These are phyloP conservation scores for Plectosphaerella cucumerina DNA, from an alignment of 2,329 filamentous ascomycete genomes.

Conservation along the genomic window DNA sequence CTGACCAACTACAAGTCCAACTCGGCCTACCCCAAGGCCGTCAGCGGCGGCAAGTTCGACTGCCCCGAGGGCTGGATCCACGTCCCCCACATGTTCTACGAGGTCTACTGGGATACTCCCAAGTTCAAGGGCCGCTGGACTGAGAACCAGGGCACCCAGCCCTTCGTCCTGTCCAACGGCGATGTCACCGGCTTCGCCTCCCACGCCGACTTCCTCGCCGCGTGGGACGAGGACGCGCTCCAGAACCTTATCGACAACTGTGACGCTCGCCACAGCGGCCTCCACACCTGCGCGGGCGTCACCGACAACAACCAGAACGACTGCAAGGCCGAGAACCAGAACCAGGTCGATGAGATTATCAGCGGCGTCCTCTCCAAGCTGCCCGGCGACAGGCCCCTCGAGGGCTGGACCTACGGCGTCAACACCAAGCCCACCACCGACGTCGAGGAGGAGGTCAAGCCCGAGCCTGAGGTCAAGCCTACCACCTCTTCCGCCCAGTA, in stretches of 20 bases:
- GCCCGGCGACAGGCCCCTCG: slow-evolving; percentile 52
- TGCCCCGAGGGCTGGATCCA: slow-evolving; percentile 53
- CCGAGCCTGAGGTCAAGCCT: slow-evolving; percentile 3
- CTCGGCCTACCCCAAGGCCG: slow-evolving; percentile 56
- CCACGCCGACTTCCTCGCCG: slow-evolving; percentile 71
- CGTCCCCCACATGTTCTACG: slow-evolving; percentile 53
- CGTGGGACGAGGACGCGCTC: slow-evolving; percentile 63
- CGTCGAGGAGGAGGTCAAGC: background rate
- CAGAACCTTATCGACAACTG: slow-evolving; percentile 66
- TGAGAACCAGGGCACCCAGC: slow-evolving; percentile 49
- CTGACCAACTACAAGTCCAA: slow-evolving; percentile 59
- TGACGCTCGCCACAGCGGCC: slow-evolving; percentile 52
- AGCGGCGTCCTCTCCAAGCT: slow-evolving; percentile 40
- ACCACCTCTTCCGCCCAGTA: slow-evolving; percentile 3
- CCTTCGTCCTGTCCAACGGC: slow-evolving; percentile 66
- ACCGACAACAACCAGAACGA: slow-evolving; percentile 37
- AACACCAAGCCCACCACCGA: background rate
- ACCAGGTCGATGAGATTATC: slow-evolving; percentile 39
- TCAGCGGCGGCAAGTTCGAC: slow-evolving; percentile 44
- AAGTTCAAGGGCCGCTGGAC: slow-evolving; percentile 49
- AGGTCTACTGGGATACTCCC: slow-evolving; percentile 58
- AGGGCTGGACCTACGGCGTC: slow-evolving; percentile 38
- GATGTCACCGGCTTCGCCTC: slow-evolving; percentile 66
- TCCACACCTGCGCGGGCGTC: slow-evolving; percentile 60
- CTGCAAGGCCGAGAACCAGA: slow-evolving; percentile 42